phyloP scores from a whole-genome alignment of 768 basidiomycete species.

The Suillus subluteus region DNA sequence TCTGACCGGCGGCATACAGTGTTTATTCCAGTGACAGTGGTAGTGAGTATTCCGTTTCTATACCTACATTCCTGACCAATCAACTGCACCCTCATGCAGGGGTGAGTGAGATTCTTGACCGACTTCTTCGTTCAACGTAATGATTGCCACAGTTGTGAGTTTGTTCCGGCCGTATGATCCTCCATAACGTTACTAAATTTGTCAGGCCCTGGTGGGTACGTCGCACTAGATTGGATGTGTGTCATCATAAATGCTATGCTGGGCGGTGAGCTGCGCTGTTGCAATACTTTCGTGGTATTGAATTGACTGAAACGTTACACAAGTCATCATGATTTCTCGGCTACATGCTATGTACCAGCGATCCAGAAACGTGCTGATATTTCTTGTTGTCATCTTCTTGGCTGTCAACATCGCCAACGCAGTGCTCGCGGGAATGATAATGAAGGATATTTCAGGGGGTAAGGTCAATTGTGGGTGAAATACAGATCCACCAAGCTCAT shows the following conservation, averaged over 20 bases:
- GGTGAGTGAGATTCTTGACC: neutral
- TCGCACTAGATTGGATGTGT: neutral
- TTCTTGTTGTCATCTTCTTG: neutral
- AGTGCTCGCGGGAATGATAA: neutral
- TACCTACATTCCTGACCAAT: neutral
- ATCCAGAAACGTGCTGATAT: neutral
- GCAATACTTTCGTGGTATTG: neutral
- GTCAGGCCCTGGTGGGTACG: neutral
- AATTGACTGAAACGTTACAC: neutral
- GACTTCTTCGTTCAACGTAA: neutral
- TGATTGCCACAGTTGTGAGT: neutral
- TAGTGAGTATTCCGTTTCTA: neutral
- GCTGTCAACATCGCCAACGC: neutral
- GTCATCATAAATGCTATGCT: neutral
- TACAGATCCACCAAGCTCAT: neutral
- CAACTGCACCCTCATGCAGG: neutral
- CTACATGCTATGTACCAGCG: constrained; percentile 1
- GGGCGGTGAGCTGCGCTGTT: neutral
- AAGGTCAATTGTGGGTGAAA: neutral
- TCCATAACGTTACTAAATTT: neutral
- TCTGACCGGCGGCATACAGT: neutral
- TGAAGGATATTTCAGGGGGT: neutral
- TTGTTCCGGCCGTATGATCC: neutral
- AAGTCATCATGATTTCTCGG: neutral
- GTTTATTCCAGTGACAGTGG: neutral